A percentile compares a stretch with the other conserved stretches of the same genome.
Conservation (phyloP, 164 flowering plant genomes). For the Annona squamosa region DNA sequence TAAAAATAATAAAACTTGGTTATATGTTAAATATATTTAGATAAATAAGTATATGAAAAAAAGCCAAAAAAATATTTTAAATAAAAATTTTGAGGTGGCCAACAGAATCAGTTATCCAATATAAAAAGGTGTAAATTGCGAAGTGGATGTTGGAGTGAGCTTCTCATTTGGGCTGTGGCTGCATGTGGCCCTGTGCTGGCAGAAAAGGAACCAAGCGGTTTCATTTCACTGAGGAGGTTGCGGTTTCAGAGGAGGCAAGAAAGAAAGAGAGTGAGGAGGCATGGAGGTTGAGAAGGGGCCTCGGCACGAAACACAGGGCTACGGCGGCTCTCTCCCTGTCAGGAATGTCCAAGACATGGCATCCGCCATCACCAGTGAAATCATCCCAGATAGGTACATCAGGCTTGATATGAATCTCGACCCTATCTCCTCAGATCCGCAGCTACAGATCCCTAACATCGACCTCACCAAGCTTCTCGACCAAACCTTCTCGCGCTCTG, state of each 20-base stretch:
- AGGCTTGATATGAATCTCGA: constrained; percentile 21
- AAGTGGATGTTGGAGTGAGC: no score
- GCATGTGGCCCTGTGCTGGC: background rate
- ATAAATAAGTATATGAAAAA: no score
- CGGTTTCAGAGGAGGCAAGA: background rate
- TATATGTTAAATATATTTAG: no score
- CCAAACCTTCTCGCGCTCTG: constrained; percentile 8
- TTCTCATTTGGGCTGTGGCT: background rate
- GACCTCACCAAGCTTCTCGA: constrained; percentile 23
- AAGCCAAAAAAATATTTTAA: no score
- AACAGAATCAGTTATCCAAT: no score
- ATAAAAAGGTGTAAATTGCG: no score
- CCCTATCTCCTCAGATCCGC: constrained; percentile 12
- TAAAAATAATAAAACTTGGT: no score
- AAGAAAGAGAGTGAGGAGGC: background rate
- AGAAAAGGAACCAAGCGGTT: background rate
- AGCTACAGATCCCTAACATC: constrained; percentile 28
- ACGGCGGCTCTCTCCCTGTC: constrained; percentile 35
- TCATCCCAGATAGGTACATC: constrained; percentile 30
- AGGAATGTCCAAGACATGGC: constrained; percentile 37
- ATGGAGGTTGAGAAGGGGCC: constrained; percentile 10
- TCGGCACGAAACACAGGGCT: background rate
- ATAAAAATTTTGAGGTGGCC: no score
- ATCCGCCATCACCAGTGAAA: constrained; percentile 15
- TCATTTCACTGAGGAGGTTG: background rate